Percentiles rank a stretch among this genome's conserved stretches.
These are phyloP conservation scores for Gossypium lobatum DNA, from an alignment of 441 rosid genomes.

Conservation along the genomic window DNA sequence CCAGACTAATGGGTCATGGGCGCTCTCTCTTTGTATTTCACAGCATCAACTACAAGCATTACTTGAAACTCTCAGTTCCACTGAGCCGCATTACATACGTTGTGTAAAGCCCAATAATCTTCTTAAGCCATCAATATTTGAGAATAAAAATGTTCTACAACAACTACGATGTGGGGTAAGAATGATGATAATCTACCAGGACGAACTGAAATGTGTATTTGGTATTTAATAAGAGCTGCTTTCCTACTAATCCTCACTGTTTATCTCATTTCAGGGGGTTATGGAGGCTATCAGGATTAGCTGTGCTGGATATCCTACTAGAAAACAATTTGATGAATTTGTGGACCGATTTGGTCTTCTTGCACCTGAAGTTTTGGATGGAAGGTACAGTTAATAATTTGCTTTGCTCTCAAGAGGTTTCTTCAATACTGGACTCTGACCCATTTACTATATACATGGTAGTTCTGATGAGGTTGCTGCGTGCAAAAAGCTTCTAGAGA, in stretches of 20 bases:
- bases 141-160: constrained; percentile 80
- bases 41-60: constrained; percentile 92
- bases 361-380: constrained; percentile 76
- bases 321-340: constrained; percentile 87
- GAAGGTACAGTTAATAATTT: constrained; percentile 48
- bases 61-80: constrained; percentile 91
- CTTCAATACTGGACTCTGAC: constrained; percentile 19
- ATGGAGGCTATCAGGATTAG: constrained; percentile 99
- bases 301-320: constrained; percentile 97
- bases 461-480: constrained; percentile 90
- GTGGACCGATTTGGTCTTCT: constrained; percentile 84
- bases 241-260: constrained; percentile 9
- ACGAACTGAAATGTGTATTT: constrained; percentile 3
- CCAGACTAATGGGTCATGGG: constrained; percentile 11
- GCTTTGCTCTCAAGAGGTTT: constrained; percentile 8
- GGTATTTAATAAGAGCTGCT: constrained; percentile 8
- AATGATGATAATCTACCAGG: constrained; percentile 11
- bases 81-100: constrained; percentile 98
- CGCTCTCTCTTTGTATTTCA: constrained; percentile 23
- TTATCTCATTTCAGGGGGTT: constrained; percentile 61
- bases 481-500: constrained; percentile 85
- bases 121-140: constrained; percentile 94
- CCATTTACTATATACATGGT: constrained; percentile 18
- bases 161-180: constrained; percentile 99
- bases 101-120: constrained; percentile 99